Evolutionary conservation across 2,329 filamentous ascomycete genomes (phyloP).

Genomic region (Ophiostoma angusticollis): DNA sequence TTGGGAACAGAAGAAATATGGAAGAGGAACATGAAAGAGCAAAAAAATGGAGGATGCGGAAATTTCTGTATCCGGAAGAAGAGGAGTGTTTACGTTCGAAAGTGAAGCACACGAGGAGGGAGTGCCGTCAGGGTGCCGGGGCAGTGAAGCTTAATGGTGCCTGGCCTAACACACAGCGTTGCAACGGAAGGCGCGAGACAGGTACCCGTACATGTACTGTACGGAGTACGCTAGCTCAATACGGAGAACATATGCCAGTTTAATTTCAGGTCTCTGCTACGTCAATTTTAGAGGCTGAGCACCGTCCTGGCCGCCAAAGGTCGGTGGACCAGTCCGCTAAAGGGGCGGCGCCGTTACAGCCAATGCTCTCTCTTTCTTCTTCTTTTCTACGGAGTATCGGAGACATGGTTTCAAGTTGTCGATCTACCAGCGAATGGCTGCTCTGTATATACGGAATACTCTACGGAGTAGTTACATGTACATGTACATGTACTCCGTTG

Average conservation of each 20-base stretch:
- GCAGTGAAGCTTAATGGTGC: background rate
- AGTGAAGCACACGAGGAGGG: background rate
- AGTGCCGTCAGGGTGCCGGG: background rate
- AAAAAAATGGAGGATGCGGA: background rate
- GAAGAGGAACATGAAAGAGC: background rate
- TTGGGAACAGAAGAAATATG: background rate
- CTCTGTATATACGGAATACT: too few relatives aligned
- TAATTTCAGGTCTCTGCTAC: constrained; percentile 1
- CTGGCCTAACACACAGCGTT: too few relatives aligned
- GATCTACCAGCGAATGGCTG: constrained; percentile 15
- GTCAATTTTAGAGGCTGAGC: background rate
- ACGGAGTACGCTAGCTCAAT: background rate
- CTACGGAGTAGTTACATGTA: too few relatives aligned
- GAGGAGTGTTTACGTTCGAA: too few relatives aligned
- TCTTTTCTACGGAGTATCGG: too few relatives aligned
- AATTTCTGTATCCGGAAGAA: too few relatives aligned
- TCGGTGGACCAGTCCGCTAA: background rate
- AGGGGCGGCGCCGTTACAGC: constrained; percentile 1
- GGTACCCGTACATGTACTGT: too few relatives aligned
- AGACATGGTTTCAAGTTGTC: constrained; percentile 18
- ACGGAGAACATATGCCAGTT: background rate
- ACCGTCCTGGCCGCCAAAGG: background rate
- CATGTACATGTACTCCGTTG: too few relatives aligned
- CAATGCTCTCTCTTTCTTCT: too few relatives aligned
- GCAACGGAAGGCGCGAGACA: too few relatives aligned